Base-by-base conservation (phyloP, 352 stramenopile genomes). In the Phytophthora citricola region DNA sequence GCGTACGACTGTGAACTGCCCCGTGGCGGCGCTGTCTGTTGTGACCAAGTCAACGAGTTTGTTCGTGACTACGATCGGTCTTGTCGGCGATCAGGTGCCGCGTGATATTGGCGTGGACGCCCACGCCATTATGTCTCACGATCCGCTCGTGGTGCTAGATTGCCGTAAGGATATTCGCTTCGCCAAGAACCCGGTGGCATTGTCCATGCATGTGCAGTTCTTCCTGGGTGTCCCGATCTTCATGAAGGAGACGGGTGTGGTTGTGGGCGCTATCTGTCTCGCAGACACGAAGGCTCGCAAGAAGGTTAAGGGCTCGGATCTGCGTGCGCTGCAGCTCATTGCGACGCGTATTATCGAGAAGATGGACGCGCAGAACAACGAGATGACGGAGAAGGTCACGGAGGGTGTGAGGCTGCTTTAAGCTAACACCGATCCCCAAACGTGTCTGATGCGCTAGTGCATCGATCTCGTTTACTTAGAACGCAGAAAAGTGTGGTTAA, bases 101-200 rank as follows among this genome's bases (percentile, higher is more conserved):
- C 85, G 87, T 10, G 85, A 93, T 58, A 67, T 95, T 43, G 81
- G 82, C 27, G 69, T 93, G 39, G 85, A 95, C 51, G 73, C 76
- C 8, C 85, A 95, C 61, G 75, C 80, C 14, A 79, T 95, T 66
- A 93, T 95, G 85, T 90, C 81, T 8, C 56, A 34, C n/a, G 74
- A 89, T 22, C 85, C 85, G 14, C 79, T 91, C 0, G 76, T 94
- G 48, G 66, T 95, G 31, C 73, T 94, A n/a, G 85, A 93, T 66
- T 82, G 74, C 20, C 76, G 83, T 15, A 77, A 79, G n/a, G 87
- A 95, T 69, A 77, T 90, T 49, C 84, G 85, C 17, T 93, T 92
- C 53, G 79, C 76, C 24, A 87, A 83, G 61, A 95, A 94, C 66
- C 87, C 86, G 43, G 58, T 95, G 22, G 85, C 90, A 24, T 73